Conservation (phyloP, 768 basidiomycete genomes). For the Boletus bicolor region DNA sequence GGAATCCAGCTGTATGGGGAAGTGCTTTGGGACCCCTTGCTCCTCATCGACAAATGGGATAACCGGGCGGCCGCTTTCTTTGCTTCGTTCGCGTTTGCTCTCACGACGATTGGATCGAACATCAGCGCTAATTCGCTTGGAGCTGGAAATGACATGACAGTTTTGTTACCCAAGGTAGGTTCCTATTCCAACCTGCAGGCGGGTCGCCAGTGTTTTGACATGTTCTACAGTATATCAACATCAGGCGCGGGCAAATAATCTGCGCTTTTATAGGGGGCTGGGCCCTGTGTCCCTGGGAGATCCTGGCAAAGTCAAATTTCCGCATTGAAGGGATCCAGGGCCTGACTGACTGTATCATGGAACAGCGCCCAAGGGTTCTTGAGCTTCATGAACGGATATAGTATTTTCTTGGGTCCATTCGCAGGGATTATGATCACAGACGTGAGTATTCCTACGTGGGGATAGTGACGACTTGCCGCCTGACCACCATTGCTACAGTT, state of each 20-base stretch:
- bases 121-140: conserved; percentile 61
- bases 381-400: conserved; percentile 78
- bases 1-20: conserved; percentile 56
- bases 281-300: conserved; percentile 86
- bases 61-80: conserved; percentile 88
- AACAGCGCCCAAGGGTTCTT: conserved; percentile 60
- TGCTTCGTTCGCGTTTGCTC: conserved; percentile 65
- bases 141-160: conserved; percentile 84
- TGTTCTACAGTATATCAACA: conserved; percentile 49
- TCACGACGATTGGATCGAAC: conserved; percentile 37
- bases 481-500: conserved; percentile 43
- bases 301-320: conserved; percentile 45
- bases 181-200: not conserved
- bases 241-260: conserved; percentile 72
- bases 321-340: not conserved
- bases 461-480: not conserved
- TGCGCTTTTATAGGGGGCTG: conserved; percentile 83
- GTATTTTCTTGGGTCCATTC: conserved; percentile 84
- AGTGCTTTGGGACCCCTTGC: conserved; percentile 58
- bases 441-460: conserved; percentile 35
- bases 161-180: conserved; percentile 63
- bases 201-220: not conserved
- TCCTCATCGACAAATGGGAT: conserved; percentile 76
- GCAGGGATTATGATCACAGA: conserved; percentile 67
- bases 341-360: not conserved